These are phyloP conservation scores for Mycena albidolilacea DNA, from an alignment of 768 basidiomycete species.

Conservation along the genomic window DNA sequence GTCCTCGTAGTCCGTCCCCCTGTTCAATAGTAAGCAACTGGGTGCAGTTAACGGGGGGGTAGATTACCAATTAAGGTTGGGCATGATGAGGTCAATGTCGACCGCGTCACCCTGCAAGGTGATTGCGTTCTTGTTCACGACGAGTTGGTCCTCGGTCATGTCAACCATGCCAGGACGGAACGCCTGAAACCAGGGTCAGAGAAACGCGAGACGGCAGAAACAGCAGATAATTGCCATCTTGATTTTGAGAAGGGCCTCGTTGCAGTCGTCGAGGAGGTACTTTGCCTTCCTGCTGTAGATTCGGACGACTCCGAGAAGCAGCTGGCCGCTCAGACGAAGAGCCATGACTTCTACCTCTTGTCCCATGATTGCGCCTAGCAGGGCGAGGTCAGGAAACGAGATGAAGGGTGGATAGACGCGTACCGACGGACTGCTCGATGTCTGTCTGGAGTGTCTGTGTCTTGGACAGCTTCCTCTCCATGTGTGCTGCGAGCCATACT, in stretches of 20 bases:
- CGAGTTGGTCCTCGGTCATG: constrained; percentile 94
- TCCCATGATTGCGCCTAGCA: constrained; percentile 89
- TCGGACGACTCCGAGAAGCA: constrained; percentile 95
- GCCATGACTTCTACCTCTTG: constrained; percentile 96
- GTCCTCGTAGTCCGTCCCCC: constrained; percentile 87
- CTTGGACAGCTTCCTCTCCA: constrained; percentile 98
- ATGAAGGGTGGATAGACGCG: constrained; percentile 45
- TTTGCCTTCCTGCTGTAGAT: constrained; percentile 99
- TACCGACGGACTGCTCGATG: constrained; percentile 94
- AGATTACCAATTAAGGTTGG: constrained; percentile 84
- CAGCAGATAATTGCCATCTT: constrained; percentile 77
- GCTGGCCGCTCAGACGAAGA: constrained; percentile 94
- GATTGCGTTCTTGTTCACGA: constrained; percentile 89
- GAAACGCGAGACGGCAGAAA: background rate
- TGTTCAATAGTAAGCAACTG: constrained; percentile 49
- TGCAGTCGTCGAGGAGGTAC: constrained; percentile 97
- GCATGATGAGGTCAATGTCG: constrained; percentile 85
- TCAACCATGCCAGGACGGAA: constrained; percentile 97
- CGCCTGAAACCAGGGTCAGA: constrained; percentile 64
- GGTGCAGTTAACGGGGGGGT: background rate
- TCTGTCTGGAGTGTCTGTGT: constrained; percentile 95
- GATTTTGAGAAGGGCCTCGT: constrained; percentile 94
- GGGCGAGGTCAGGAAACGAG: background rate
- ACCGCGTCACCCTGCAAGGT: constrained; percentile 85
- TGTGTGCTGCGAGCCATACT: constrained; percentile 99